phyloP scores from a whole-genome alignment of 768 basidiomycete genomes.

The Collybia nuda region DNA sequence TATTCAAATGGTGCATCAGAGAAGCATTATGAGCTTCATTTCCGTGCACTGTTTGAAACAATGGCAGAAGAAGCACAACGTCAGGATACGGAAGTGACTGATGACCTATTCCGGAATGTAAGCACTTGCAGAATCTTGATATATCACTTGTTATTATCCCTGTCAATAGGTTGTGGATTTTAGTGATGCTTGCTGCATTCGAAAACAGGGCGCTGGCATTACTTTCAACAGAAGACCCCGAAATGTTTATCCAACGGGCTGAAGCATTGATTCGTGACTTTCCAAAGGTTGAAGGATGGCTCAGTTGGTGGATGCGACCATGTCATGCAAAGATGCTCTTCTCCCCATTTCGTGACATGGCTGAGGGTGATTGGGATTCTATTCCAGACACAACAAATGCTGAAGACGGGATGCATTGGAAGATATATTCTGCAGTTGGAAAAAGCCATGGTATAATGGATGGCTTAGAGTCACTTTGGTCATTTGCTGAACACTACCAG shows the following conservation, averaged over 20 bases:
- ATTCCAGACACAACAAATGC: constrained; percentile 33
- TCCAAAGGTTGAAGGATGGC: constrained; percentile 21
- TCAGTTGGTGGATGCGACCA: constrained; percentile 30
- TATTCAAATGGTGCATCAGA: too few species aligned
- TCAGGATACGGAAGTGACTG: too few species aligned
- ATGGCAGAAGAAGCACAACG: too few species aligned
- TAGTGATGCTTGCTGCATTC: not conserved
- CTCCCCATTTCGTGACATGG: constrained; percentile 25
- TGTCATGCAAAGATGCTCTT: constrained; percentile 28
- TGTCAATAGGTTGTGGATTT: not conserved
- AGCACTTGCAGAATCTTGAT: too few species aligned
- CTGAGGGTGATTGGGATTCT: constrained; percentile 25
- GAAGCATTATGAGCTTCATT: too few species aligned
- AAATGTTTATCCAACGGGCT: constrained; percentile 7
- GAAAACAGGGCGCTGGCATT: not conserved
- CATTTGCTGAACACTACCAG: constrained; percentile 19
- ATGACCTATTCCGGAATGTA: too few species aligned
- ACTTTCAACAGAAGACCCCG: not conserved
- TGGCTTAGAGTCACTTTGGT: constrained; percentile 1
- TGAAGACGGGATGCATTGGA: constrained; percentile 34
- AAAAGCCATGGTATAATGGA: constrained; percentile 5
- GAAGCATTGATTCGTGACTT: constrained; percentile 15
- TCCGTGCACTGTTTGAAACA: too few species aligned
- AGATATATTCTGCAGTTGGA: constrained; percentile 27
- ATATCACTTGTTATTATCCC: too few species aligned